Percentiles rank a stretch among this genome's conserved stretches.
Evolutionary conservation across 1,139 yeast species (phyloP).

Genomic region (Blastobotrys capitulatus): DNA sequence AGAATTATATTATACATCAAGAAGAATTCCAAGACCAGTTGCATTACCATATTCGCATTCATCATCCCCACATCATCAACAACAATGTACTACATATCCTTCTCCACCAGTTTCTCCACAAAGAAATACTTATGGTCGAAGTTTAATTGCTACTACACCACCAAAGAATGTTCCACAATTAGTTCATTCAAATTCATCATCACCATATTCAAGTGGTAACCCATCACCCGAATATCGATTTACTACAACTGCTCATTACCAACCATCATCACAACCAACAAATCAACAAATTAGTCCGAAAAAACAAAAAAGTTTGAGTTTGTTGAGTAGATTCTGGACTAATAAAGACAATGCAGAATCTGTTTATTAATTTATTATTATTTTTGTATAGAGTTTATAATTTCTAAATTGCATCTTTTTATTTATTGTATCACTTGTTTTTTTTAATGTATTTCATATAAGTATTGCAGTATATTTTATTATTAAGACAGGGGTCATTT

Average conservation of each 20-base stretch:
- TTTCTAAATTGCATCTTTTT: not conserved
- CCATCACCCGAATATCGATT: slow-evolving; percentile 17
- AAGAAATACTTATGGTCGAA: slow-evolving; percentile 1
- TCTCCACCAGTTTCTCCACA: slow-evolving; percentile 16
- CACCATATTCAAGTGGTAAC: slow-evolving; percentile 15
- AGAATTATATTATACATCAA: slow-evolving; percentile 1
- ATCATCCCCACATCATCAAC: slow-evolving; percentile 3
- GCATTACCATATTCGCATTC: slow-evolving; percentile 2
- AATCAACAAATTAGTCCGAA: slow-evolving; percentile 9
- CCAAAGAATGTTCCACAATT: slow-evolving; percentile 11
- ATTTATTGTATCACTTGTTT: not conserved
- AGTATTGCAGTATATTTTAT: no score
- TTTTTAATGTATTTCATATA: not conserved
- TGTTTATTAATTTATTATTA: slow-evolving; percentile 10
- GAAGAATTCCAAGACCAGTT: slow-evolving; percentile 8
- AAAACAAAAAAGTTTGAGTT: slow-evolving; percentile 13
- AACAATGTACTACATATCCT: slow-evolving; percentile 7
- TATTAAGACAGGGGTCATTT: no score
- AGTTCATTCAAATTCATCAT: slow-evolving; percentile 10
- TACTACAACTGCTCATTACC: slow-evolving; percentile 10
- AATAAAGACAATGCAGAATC: slow-evolving; percentile 10
- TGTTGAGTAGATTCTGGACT: slow-evolving; percentile 15
- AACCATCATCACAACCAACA: not conserved
- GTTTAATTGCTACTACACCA: not conserved
- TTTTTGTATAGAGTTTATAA: slow-evolving; percentile 1